Conservation (phyloP, 345 rosid species). For the Ricinus communis region DNA sequence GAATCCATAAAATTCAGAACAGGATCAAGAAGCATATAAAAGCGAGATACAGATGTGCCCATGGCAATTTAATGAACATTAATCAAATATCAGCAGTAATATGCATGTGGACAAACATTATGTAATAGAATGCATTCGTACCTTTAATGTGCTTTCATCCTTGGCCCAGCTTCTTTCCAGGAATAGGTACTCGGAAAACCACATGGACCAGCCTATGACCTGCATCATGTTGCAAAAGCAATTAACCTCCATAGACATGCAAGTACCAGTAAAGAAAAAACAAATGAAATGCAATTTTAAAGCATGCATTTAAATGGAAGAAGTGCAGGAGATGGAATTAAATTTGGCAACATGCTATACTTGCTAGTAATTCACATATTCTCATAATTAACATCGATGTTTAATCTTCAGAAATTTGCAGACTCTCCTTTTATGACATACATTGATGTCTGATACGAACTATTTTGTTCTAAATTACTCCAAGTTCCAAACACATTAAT, state of each 20-base stretch:
- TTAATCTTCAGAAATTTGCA: neutral
- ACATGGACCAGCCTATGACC: constrained; percentile 99
- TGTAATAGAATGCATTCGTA: constrained; percentile 17
- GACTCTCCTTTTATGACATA: neutral
- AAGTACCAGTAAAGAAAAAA: neutral
- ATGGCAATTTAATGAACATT: neutral
- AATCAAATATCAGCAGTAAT: neutral
- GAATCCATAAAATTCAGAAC: constrained; percentile 7
- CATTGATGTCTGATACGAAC: neutral
- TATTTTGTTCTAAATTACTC: neutral
- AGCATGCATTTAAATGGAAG: neutral
- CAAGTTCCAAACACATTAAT: neutral
- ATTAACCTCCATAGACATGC: neutral
- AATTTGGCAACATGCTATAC: neutral
- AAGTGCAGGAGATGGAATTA: neutral
- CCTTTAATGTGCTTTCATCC: constrained; percentile 90
- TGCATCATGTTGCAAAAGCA: constrained; percentile 31
- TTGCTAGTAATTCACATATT: neutral
- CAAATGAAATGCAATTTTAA: neutral
- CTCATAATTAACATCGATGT: neutral
- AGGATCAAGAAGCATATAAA: constrained; percentile 1
- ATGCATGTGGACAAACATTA: neutral
- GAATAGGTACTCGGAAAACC: constrained; percentile 97
- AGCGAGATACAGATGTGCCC: neutral
- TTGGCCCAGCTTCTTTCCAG: constrained; percentile 95